Base-by-base conservation (phyloP, 2,329 filamentous ascomycete genomes). In the Fusarium virguliforme region DNA sequence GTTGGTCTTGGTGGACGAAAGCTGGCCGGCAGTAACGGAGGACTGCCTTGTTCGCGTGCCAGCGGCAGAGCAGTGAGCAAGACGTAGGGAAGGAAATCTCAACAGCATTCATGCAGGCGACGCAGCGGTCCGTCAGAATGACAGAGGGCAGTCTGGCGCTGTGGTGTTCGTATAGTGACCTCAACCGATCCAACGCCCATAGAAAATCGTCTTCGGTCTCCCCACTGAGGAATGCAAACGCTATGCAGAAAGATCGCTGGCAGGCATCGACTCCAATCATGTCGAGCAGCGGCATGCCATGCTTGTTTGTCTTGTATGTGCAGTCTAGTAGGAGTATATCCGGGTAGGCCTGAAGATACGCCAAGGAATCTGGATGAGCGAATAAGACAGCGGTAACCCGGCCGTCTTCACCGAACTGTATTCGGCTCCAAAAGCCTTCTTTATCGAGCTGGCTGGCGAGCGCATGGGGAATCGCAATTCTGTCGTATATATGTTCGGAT, bases 331-430 rank as follows among this genome's bases (percentile, higher is more conserved):
- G 35, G 18, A 75, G 41, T 12, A 68, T 24, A 30, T 74, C 62
- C 4, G 57, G 67, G 38, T 75, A 69, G 6, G 37, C 34, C 43
- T 75, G 37, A 6, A 75, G 60, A 41, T 74, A 73, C 35, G 38
- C 41, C 4, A 72, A 26, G 30, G 63, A 76, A 10, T 71, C 61
- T 51, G 46, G 71, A 64, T 76, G 48, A n/a, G n/a, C n/a, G n/a
- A n/a, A n/a, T n/a, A n/a, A n/a, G n/a, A n/a, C n/a, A n/a, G n/a
- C n/a, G n/a, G 46, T 74, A 28, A 74, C 59, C n/a, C 48, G 58
- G 26, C 57, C 22, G 56, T 70, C 46, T 64, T 26, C 30, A 58
- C 64, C 60, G 35, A 74, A 51, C 12, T 66, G 53, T 7, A 75
- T 60, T 26, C 37, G n/a, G n/a, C n/a, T n/a, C n/a, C n/a, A n/a